Conservation (phyloP, 768 basidiomycete genomes). For the Arthromyces matolae region DNA sequence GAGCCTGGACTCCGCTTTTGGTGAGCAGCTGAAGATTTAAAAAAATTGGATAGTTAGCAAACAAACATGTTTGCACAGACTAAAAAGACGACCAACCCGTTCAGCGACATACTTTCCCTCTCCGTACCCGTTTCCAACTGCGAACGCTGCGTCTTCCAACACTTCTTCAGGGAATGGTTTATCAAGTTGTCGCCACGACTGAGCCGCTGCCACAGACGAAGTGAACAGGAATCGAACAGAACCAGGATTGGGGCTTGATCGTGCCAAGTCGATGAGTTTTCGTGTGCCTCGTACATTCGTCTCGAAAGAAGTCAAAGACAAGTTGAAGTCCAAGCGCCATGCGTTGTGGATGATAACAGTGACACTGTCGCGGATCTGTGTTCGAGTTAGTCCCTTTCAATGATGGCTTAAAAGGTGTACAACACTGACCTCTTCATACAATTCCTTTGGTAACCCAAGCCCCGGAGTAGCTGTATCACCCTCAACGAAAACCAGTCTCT, state of each 20-base stretch:
- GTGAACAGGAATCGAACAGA: slow-evolving; percentile 28
- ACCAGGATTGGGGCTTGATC: slow-evolving; percentile 14
- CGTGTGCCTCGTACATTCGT: slow-evolving; percentile 30
- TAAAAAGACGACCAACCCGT: slow-evolving; percentile 20
- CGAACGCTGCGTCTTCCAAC: slow-evolving; percentile 21
- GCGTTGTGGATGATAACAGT: slow-evolving; percentile 33
- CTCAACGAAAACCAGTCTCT: slow-evolving; percentile 17
- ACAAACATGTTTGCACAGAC: too few species aligned
- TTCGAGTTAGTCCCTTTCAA: neutral
- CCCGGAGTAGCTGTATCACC: slow-evolving; percentile 12
- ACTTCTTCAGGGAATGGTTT: slow-evolving; percentile 33
- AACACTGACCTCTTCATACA: slow-evolving; percentile 7
- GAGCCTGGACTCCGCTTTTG: slow-evolving; percentile 26
- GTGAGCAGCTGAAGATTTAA: too few species aligned
- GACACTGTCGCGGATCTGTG: slow-evolving; percentile 24
- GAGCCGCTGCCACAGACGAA: slow-evolving; percentile 29
- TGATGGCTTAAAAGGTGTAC: neutral
- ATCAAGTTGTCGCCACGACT: slow-evolving; percentile 15
- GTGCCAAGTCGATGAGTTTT: slow-evolving; percentile 28
- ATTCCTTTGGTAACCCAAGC: slow-evolving; percentile 13
- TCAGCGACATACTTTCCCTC: slow-evolving; percentile 34
- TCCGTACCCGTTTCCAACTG: slow-evolving; percentile 27
- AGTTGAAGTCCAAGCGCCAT: slow-evolving; percentile 41
- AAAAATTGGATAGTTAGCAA: too few species aligned
- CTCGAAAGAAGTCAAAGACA: slow-evolving; percentile 34